Evolutionary conservation across 306 rosid species (phyloP), one percentile per base, ranked within the genome.

Genomic region (Quercus variabilis): DNA sequence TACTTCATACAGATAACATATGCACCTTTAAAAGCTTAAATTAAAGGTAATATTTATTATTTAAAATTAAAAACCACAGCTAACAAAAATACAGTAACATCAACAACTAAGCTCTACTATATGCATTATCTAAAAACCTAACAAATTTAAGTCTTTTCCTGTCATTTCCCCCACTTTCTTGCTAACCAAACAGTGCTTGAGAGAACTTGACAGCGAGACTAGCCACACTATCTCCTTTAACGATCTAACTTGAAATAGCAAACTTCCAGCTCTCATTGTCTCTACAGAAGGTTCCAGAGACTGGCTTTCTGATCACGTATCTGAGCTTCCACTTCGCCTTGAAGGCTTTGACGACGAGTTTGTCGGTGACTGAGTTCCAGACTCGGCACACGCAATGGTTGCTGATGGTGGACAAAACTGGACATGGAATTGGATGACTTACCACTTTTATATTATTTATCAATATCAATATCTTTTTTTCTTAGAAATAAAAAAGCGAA

Each of bases 201-300:
- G 38, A 33, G 38, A 33, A 93, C 93, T 90, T 93, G 77, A 93
- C 94, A 58, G 97, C 97, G 28, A 95, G 97, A 68, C 99, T 87
- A 17, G 99, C 92, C 19, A 93, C 85, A 86, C 82, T 91, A 74
- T 95, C 98, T 8, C 93, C 94, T 23, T 91, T 91, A 46, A 86
- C 69, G 23, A 95, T 83, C 43, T 85, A 89, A 76, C 91, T 96
- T 0, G 94, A 88, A 75, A 91, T 85, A 46, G 98, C 96, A 83
- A 95, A 95, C 81, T 91, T 95, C 5, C 87, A 86, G 31, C 93
- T 76, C 19, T 82, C 79, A 65, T 86, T 91, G 75, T 93, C 96
- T 83, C 96, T 85, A 98, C 97, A 95, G 89, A 95, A 95, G 96
- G 89, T 88, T 77, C 91, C 80, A 60, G 98, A 93, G 55, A 84